These are phyloP conservation scores for Penicillium robsamsonii DNA, from an alignment of 495 filamentous ascomycete species.

Conservation along the genomic window DNA sequence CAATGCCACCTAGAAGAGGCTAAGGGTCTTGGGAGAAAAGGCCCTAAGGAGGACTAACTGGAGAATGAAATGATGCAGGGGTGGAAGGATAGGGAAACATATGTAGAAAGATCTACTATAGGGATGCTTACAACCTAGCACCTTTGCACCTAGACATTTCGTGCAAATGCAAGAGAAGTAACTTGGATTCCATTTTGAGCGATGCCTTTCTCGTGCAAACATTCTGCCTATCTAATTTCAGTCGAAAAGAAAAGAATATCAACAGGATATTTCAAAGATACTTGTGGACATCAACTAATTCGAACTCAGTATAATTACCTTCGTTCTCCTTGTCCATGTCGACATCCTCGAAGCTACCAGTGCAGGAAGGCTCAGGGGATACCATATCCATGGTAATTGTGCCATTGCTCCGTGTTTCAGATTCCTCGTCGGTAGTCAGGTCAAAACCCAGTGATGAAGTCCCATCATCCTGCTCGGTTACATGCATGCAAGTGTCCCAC, in stretches of 20 bases:
- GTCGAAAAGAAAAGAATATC: background rate
- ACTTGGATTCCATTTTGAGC: background rate
- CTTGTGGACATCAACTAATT: constrained; percentile 11
- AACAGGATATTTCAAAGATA: background rate
- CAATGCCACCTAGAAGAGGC: too few relatives aligned
- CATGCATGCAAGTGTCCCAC: background rate
- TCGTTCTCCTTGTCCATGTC: constrained; percentile 13
- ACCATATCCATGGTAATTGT: constrained; percentile 13
- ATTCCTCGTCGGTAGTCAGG: background rate
- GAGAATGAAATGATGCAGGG: background rate
- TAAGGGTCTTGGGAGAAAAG: too few relatives aligned
- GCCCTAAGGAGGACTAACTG: too few relatives aligned
- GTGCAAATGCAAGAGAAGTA: background rate
- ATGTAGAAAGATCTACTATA: background rate
- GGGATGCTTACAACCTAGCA: too few relatives aligned
- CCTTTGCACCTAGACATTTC: background rate
- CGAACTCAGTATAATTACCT: constrained; percentile 10
- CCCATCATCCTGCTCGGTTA: background rate
- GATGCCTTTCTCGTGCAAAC: background rate
- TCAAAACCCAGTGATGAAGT: background rate
- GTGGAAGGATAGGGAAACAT: background rate
- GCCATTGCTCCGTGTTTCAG: constrained; percentile 3
- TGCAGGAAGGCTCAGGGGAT: constrained; percentile 4
- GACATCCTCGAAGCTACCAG: constrained; percentile 9
- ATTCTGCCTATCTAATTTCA: background rate